Evolutionary conservation across 495 filamentous ascomycete genomes (phyloP), one percentile per base, ranked within the genome.

Genomic region (Penicillium chermesinum): DNA sequence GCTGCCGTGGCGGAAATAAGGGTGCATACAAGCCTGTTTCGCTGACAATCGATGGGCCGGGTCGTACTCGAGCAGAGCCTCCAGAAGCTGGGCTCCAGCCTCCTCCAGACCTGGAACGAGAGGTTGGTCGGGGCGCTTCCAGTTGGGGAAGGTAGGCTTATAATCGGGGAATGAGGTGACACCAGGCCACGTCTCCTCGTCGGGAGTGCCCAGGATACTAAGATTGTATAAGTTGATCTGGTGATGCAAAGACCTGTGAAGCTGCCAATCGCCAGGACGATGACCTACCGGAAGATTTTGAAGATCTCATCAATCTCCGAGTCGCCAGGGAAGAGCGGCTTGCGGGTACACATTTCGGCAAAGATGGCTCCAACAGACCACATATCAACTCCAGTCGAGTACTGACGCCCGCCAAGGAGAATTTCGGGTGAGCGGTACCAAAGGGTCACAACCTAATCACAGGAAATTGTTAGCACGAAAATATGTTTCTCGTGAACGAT

Each of bases 221-320:
- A 34, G 16, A 21, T 17, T 14, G 2, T 2, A 44, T 49, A 38
- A 48, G 38, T 39, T 14, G 17, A 39, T 8, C 8, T 10, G 12
- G 3, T 6, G 5, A 10, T 30, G 4, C 5, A 30, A n/a, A n/a
- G n/a, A n/a, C n/a, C n/a, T n/a, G n/a, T 30, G 10, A 30, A 30
- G 25, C 25, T 10, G 25, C 25, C n/a, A 22, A 30, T 0, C 2
- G 10, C 22, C 35, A 14, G 13, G 20, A 18, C 18, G 2, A 36
- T 18, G 2, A 49, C 81, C 55, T 72, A 93, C 89, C 84, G 79
- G 83, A 99, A 99, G 57, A 97, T 99, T 72, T 95, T 97, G 77
- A 97, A 97, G 58, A 99, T 97, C 72, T 99, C 94, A 58, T 99
- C 93, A 69, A 99, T 97, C 65, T 99, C 93, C 2, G 90, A 96